Conservation (phyloP, 345 rosid genomes). For the Balakata baccata region DNA sequence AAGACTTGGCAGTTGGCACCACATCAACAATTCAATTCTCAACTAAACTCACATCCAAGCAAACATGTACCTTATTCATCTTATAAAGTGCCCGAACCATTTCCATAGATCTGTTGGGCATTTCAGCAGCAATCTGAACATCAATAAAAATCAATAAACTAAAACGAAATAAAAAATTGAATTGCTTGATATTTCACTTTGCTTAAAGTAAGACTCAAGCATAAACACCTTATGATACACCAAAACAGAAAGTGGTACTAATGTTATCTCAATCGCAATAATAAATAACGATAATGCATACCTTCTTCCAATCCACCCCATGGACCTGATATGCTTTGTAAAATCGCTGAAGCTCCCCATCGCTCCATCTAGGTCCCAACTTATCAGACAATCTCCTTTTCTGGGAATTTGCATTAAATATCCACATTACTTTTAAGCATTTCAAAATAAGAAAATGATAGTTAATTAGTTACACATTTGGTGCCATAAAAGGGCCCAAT, state of each 20-base stretch:
- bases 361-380: slow-evolving; percentile 29
- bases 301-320: slow-evolving; percentile 30
- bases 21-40: not conserved
- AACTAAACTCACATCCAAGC: slow-evolving; percentile 2
- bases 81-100: slow-evolving; percentile 31
- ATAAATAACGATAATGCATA: not conserved
- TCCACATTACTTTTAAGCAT: not conserved
- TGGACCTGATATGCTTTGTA: slow-evolving; percentile 26
- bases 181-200: not conserved
- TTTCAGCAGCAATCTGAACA: slow-evolving; percentile 32
- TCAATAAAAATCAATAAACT: slow-evolving; percentile 12
- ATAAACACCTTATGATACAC: slow-evolving; percentile 1
- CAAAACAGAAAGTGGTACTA: not conserved
- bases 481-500: not conserved
- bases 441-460: not conserved
- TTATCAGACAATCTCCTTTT: slow-evolving; percentile 24
- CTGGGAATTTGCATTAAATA: slow-evolving; percentile 8
- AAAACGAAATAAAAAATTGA: not conserved
- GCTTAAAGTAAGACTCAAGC: not conserved
- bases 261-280: not conserved
- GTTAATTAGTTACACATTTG: no score
- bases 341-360: slow-evolving; percentile 26
- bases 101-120: slow-evolving; percentile 28
- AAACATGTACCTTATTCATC: slow-evolving; percentile 30
- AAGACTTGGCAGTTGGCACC: slow-evolving; percentile 4